These are phyloP conservation scores for Talaromyces sp. DNA, from an alignment of 2,329 filamentous ascomycete species.

Conservation along the genomic window DNA sequence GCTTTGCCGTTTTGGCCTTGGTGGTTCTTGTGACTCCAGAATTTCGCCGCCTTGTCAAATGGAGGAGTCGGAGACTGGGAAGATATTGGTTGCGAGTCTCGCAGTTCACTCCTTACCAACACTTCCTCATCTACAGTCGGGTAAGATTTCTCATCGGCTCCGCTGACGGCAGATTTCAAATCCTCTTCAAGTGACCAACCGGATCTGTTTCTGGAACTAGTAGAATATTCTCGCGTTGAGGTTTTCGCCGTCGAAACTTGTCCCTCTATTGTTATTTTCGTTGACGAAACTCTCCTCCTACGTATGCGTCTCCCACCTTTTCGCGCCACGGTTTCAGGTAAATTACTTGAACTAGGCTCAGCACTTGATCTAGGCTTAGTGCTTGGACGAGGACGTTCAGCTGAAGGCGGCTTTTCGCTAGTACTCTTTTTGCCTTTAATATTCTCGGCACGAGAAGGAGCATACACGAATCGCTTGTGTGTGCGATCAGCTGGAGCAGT, in stretches of 20 bases:
- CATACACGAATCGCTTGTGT: background rate
- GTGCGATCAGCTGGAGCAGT: background rate
- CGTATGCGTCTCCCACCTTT: background rate
- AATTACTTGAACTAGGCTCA: background rate
- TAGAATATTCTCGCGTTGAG: background rate
- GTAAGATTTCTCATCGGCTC: background rate
- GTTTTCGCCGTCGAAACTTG: background rate
- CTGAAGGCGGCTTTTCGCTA: background rate
- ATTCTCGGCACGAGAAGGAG: background rate
- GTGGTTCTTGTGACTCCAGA: constrained; percentile 37
- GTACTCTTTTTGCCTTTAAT: background rate
- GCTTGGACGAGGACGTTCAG: background rate
- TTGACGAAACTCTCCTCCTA: background rate
- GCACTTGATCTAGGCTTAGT: background rate
- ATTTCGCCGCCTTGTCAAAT: constrained; percentile 13
- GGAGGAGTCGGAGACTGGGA: background rate
- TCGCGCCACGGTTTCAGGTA: background rate
- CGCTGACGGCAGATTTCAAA: background rate
- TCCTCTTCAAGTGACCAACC: background rate
- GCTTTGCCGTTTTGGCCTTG: constrained; percentile 45
- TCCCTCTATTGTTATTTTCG: background rate
- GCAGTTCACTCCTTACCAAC: background rate
- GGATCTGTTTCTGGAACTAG: background rate
- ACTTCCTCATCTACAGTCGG: background rate
- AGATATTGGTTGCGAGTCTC: background rate